phyloP scores from a whole-genome alignment of 257 asterid genomes.

The Cynanchum wilfordii region DNA sequence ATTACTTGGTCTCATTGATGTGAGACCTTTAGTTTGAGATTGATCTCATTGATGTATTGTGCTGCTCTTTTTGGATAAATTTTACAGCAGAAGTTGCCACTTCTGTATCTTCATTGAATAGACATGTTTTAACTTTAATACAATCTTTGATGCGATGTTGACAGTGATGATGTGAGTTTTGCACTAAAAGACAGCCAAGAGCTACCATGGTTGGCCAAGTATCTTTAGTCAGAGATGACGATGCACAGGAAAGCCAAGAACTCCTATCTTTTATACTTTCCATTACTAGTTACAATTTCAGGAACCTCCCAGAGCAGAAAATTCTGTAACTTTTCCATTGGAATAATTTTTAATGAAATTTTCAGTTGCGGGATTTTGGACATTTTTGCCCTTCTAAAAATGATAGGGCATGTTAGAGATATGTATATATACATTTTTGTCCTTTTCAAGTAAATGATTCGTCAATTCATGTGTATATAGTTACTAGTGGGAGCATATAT shows the following conservation, averaged over 20 bases:
- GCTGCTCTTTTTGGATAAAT: background rate
- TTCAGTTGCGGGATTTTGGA: background rate
- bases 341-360: background rate
- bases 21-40: background rate
- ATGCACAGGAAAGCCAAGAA: background rate
- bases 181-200: conserved; percentile 89
- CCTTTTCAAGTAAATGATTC: background rate
- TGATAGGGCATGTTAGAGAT: background rate
- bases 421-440: background rate
- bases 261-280: background rate
- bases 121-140: background rate
- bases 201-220: conserved; percentile 83
- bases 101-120: background rate
- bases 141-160: conserved; percentile 13
- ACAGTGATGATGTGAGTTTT: conserved; percentile 88
- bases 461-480: too few species aligned
- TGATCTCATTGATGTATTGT: background rate
- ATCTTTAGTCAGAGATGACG: conserved; percentile 29
- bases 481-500: too few species aligned
- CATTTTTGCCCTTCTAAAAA: background rate
- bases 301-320: background rate
- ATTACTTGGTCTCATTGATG: background rate
- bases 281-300: background rate
- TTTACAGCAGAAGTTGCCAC: background rate
- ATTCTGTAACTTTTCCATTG: background rate